Percentiles rank a stretch among this genome's conserved stretches.
phyloP scores from a whole-genome alignment of 2,329 filamentous ascomycete species.

The Trichoderma sp. region DNA sequence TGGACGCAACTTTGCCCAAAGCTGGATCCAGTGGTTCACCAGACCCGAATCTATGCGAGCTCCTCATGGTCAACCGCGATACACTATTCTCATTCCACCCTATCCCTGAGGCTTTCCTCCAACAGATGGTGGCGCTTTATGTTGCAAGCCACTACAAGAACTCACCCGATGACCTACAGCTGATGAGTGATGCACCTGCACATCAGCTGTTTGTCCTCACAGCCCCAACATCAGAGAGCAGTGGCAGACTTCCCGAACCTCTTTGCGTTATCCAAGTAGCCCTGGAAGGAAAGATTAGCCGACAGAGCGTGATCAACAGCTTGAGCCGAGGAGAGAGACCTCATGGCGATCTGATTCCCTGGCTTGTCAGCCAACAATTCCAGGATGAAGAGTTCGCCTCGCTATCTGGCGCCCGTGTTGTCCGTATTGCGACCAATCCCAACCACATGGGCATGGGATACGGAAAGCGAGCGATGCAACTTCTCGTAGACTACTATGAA shows the following conservation, averaged over 20 bases:
- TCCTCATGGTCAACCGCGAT: constrained; percentile 92
- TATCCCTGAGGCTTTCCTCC: constrained; percentile 93
- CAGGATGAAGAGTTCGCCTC: constrained; percentile 96
- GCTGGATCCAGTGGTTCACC: constrained; percentile 74
- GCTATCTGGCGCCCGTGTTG: constrained; percentile 85
- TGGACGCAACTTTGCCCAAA: constrained; percentile 85
- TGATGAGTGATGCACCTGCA: constrained; percentile 96
- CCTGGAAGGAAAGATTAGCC: constrained; percentile 91
- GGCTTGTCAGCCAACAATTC: constrained; percentile 97
- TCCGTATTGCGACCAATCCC: constrained; percentile 94
- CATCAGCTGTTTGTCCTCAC: constrained; percentile 96
- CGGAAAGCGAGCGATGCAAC: constrained; percentile 80
- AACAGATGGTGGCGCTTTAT: constrained; percentile 97
- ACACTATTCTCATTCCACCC: constrained; percentile 98
- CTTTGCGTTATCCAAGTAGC: constrained; percentile 93
- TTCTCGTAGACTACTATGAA: constrained; percentile 90
- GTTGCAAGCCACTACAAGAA: constrained; percentile 99
- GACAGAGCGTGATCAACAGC: constrained; percentile 85
- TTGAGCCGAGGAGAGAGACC: constrained; percentile 85
- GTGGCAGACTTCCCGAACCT: constrained; percentile 80
- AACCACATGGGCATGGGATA: constrained; percentile 94
- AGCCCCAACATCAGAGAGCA: constrained; percentile 74
- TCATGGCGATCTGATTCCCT: constrained; percentile 90
- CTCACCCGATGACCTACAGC: constrained; percentile 93
- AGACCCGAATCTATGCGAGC: constrained; percentile 85